Conservation (phyloP, 176 grass and related monocot species). For the Carex scoparia region DNA sequence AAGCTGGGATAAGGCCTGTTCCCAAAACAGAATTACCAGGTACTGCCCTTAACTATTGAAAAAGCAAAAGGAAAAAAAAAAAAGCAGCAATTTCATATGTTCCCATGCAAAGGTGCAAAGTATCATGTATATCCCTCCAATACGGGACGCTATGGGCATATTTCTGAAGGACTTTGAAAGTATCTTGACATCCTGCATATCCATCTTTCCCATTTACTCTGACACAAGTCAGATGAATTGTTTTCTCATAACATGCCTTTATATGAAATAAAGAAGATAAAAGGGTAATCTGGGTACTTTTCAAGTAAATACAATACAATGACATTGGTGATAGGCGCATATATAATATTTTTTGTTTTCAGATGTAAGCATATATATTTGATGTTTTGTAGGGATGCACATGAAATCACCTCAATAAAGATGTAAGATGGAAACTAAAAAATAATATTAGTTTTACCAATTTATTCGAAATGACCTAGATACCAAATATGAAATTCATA, state of each 20-base stretch:
- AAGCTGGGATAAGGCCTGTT: constrained; percentile 58
- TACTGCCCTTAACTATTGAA: constrained; percentile 15
- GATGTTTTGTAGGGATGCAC: not conserved
- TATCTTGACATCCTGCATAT: not conserved
- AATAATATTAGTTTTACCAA: not conserved
- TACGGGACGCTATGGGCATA: not conserved
- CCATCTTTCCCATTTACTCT: not conserved
- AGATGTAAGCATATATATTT: not conserved
- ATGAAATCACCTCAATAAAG: not conserved
- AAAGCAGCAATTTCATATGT: not conserved
- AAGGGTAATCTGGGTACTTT: not conserved
- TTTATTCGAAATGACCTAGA: not conserved
- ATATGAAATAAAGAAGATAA: not conserved
- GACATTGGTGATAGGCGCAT: not conserved
- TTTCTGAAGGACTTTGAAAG: not conserved
- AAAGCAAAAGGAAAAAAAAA: not conserved
- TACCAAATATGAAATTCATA: not conserved
- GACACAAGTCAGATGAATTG: not conserved
- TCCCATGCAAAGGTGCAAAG: constrained; percentile 2
- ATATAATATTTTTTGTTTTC: not conserved
- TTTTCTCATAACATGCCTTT: not conserved
- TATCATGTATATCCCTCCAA: constrained; percentile 11
- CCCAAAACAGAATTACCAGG: constrained; percentile 38
- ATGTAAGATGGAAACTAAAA: not conserved
- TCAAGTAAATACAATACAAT: not conserved